Evolutionary conservation across 176 grass and related monocot species (phyloP), one percentile per base, ranked within the genome.

Genomic region (Leersia perrieri): DNA sequence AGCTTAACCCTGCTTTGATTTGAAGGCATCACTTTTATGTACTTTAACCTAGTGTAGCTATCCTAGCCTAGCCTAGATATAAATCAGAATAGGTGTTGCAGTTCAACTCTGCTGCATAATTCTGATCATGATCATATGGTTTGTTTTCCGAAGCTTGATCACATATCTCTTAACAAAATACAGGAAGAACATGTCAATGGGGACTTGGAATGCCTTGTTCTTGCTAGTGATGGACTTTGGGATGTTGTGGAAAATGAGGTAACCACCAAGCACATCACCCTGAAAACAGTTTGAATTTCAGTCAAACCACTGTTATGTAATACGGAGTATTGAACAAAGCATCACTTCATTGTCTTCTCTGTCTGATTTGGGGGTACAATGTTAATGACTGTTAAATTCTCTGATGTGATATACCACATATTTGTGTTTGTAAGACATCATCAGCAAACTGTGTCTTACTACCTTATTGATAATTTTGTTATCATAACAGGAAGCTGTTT

Each of bases 171-270:
- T 39, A 11, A 32, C n/a, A 73, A 66, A 72, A 75, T 5, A 36
- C 87, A 99, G 96, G 90, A 91, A 73, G 87, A 95, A 87, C 57
- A 73, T 28, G 45, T 95, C 14, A 55, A 89, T 82, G 87, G 68
- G 39, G 82, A 95, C n/a, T 68, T 99, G 71, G 96, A 99, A 67
- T 89, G 90, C 49, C 66, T 99, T 75, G 92, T 99, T 82, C 92
- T 99, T 45, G 96, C 96, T 61, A 99, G 88, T 61, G 92, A 99
- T 70, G 92, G 92, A 29, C 86, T 99, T 70, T 99, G 96, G 96
- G 96, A 95, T 86, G 96, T 86, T 72, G 73, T 95, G 23, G 81
- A 94, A 80, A 95, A 99, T 45, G 96, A 99, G 96, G 96, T 99
- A 88, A 62, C 55, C 65, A 20, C 33, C 33, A 66, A 66, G 22